Percentiles rank a stretch among this genome's conserved stretches.
Conservation (phyloP, 148 eudicot genomes). For the Diospyros lotus region DNA sequence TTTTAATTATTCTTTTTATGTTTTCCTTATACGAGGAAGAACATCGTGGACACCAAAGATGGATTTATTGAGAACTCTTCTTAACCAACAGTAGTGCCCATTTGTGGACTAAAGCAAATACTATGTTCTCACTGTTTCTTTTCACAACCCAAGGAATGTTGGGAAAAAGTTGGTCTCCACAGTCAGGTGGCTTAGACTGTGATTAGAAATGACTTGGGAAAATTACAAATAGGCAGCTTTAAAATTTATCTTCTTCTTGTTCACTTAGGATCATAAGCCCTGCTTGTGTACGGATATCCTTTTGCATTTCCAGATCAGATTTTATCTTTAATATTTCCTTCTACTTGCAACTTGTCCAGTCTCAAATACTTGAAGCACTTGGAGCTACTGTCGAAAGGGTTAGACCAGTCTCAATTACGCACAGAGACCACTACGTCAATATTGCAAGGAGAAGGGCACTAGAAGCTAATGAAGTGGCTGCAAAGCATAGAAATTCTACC, state of each 20-base stretch:
- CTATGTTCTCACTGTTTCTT: neutral
- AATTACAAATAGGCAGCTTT: neutral
- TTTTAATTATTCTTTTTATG: neutral
- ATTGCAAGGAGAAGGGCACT: conserved; percentile 87
- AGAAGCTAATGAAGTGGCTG: conserved; percentile 71
- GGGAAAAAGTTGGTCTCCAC: neutral
- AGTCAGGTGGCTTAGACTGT: neutral
- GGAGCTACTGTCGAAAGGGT: conserved; percentile 96
- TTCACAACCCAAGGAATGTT: neutral
- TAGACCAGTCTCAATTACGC: conserved; percentile 97
- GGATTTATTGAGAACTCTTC: neutral
- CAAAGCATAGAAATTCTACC: conserved; percentile 20
- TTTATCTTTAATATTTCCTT: conserved; percentile 4
- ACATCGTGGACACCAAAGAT: neutral
- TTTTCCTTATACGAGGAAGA: neutral
- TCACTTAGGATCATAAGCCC: neutral
- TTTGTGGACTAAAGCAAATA: neutral
- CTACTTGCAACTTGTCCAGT: conserved; percentile 33
- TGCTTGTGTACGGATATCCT: neutral
- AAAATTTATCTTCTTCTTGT: conserved; percentile 5
- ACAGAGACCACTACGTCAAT: conserved; percentile 87
- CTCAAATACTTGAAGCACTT: conserved; percentile 91
- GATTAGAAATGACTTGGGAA: neutral
- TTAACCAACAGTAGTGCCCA: neutral
- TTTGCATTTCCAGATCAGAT: neutral